phyloP scores from a whole-genome alignment of 2,329 filamentous ascomycete species.

The Paradendryphiella salina region DNA sequence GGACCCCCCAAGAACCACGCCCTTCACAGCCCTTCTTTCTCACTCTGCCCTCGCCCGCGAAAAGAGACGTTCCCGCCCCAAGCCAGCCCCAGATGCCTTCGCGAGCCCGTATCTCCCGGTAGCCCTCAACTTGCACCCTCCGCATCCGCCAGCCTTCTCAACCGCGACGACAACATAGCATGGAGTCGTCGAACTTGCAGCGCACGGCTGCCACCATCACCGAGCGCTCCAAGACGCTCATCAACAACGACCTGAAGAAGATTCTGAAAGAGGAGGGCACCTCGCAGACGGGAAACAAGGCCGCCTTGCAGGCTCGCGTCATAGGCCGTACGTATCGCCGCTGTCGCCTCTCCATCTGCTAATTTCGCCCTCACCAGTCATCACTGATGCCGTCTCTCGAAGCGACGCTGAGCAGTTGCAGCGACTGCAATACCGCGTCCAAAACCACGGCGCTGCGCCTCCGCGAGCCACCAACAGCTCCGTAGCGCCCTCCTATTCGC shows the following conservation, averaged over 20 bases:
- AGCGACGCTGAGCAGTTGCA: slow-evolving; percentile 45
- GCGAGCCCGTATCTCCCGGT: slow-evolving; percentile 18
- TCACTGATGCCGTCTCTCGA: slow-evolving; percentile 39
- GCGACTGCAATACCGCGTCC: slow-evolving; percentile 47
- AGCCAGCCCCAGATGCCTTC: slow-evolving; percentile 16
- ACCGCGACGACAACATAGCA: slow-evolving; percentile 18
- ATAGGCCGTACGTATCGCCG: slow-evolving; percentile 67
- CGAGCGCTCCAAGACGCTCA: slow-evolving; percentile 57
- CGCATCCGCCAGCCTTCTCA: slow-evolving; percentile 6
- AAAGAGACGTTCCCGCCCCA: neutral
- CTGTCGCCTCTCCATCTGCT: slow-evolving; percentile 16
- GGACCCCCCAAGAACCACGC: slow-evolving; percentile 9
- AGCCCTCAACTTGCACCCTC: slow-evolving; percentile 12
- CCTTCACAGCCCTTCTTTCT: slow-evolving; percentile 13
- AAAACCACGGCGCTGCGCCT: slow-evolving; percentile 47
- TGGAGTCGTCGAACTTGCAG: slow-evolving; percentile 47
- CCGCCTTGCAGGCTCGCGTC: slow-evolving; percentile 76
- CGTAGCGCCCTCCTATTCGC: slow-evolving; percentile 20
- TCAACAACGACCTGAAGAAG: slow-evolving; percentile 70
- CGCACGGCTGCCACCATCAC: slow-evolving; percentile 46
- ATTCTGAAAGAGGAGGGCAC: slow-evolving; percentile 72
- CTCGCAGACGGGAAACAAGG: slow-evolving; percentile 81
- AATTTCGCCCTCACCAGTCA: slow-evolving; percentile 42
- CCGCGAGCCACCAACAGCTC: slow-evolving; percentile 29
- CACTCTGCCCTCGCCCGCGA: slow-evolving; percentile 14